A percentile compares a stretch with the other conserved stretches of the same genome.
phyloP scores from a whole-genome alignment of 768 basidiomycete genomes.

The Rhodosporidiobolus odoratus region DNA sequence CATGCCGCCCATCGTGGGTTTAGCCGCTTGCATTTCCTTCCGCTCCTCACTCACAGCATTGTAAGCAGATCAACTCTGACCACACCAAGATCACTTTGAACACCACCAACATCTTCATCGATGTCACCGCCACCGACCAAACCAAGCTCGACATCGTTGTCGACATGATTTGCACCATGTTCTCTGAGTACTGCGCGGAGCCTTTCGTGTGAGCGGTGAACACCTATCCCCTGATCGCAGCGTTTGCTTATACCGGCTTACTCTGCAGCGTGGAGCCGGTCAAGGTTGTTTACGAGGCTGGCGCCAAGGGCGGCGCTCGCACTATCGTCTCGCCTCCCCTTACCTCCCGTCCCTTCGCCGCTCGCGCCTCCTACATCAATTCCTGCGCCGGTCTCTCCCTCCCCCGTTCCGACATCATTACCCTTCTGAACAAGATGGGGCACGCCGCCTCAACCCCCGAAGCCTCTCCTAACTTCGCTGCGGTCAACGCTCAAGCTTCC shows the following conservation, averaged over 20 bases:
- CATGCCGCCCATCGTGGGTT: constrained; percentile 76
- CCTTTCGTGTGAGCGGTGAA: constrained; percentile 71
- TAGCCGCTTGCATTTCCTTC: background rate
- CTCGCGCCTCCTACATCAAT: constrained; percentile 87
- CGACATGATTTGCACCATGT: constrained; percentile 94
- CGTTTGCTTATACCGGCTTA: background rate
- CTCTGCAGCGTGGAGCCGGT: constrained; percentile 80
- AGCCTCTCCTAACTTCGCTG: constrained; percentile 46
- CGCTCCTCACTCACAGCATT: background rate
- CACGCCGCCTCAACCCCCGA: constrained; percentile 57
- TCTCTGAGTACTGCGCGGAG: constrained; percentile 87
- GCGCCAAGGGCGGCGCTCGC: constrained; percentile 56
- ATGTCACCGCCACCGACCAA: constrained; percentile 91
- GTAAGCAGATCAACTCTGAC: constrained; percentile 70
- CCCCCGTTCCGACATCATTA: constrained; percentile 59
- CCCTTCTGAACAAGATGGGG: constrained; percentile 78
- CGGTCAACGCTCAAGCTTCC: constrained; percentile 23
- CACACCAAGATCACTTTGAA: constrained; percentile 94
- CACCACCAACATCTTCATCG: constrained; percentile 91
- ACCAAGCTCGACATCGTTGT: constrained; percentile 94
- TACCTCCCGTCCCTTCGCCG: constrained; percentile 62
- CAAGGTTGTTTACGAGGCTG: constrained; percentile 68
- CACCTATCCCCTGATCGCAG: background rate
- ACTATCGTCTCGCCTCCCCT: constrained; percentile 74
- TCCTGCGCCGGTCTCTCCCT: constrained; percentile 84